Conservation (phyloP, 2,329 filamentous ascomycete species). For the Orbilia oligospora region DNA sequence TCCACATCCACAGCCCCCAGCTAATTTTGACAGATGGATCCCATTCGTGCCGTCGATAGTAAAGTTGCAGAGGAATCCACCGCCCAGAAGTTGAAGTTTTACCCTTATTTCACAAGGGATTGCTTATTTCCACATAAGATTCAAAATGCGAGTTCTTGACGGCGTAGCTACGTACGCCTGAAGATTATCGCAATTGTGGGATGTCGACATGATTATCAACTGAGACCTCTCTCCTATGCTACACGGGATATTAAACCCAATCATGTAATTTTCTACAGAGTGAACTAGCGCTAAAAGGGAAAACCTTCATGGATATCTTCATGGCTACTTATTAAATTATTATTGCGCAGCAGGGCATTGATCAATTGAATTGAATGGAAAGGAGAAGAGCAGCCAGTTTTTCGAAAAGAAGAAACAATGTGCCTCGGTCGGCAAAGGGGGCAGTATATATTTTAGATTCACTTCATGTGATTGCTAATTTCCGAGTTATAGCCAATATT, state of each 20-base stretch:
- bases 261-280: background rate
- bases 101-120: conserved; percentile 1
- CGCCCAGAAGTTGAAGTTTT: background rate
- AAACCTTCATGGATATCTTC: background rate
- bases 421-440: conserved; percentile 27
- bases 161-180: background rate
- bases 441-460: conserved; percentile 10
- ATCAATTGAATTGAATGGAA: too few species aligned
- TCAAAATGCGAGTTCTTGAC: background rate
- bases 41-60: conserved; percentile 28
- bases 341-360: conserved; percentile 5
- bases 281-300: conserved; percentile 6
- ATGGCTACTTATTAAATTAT: too few species aligned
- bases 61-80: conserved; percentile 10
- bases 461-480: conserved; percentile 59
- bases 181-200: background rate
- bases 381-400: background rate
- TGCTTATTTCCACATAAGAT: conserved; percentile 32
- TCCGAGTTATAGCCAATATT: conserved; percentile 40
- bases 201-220: conserved; percentile 2
- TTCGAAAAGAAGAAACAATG: background rate
- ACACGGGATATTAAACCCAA: conserved; percentile 26
- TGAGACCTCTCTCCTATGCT: conserved; percentile 28
- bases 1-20: conserved; percentile 6
- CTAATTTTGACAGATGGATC: conserved; percentile 27